These are phyloP conservation scores for Fraxinus pennsylvanica DNA, from an alignment of 257 asterid genomes.

Conservation along the genomic window DNA sequence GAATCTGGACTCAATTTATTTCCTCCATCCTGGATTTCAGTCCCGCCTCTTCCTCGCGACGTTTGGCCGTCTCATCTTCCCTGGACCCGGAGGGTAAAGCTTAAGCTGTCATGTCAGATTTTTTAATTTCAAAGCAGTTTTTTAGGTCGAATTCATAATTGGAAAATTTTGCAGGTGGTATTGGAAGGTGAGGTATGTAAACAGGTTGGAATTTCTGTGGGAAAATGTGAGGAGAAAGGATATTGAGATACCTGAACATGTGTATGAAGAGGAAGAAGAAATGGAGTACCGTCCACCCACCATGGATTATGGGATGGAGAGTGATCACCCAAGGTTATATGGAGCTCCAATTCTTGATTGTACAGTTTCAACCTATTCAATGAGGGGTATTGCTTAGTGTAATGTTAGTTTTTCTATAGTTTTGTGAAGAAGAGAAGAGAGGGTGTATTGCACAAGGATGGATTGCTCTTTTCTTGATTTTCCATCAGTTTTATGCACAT, in stretches of 20 bases:
- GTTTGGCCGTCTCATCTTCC: constrained; percentile 62
- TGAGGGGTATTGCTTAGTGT: constrained; percentile 70
- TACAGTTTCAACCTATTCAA: constrained; percentile 58
- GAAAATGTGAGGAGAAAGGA: constrained; percentile 54
- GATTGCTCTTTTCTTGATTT: neutral
- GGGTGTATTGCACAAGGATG: neutral
- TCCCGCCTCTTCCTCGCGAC: constrained; percentile 80
- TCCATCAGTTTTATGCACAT: constrained; percentile 14
- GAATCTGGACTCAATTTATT: constrained; percentile 55
- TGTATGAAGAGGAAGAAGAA: constrained; percentile 67
- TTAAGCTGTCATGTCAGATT: neutral
- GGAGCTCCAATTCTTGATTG: constrained; percentile 36
- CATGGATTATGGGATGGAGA: constrained; percentile 71
- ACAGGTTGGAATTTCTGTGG: constrained; percentile 73
- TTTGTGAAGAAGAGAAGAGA: neutral
- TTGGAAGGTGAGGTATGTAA: constrained; percentile 59
- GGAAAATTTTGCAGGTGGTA: constrained; percentile 43
- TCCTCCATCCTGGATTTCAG: constrained; percentile 77
- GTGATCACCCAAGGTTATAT: constrained; percentile 65
- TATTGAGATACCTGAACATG: constrained; percentile 74
- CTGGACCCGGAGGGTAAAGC: constrained; percentile 47
- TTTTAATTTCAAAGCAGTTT: neutral
- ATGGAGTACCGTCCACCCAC: constrained; percentile 48
- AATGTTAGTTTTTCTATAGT: neutral
- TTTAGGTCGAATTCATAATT: neutral